These are phyloP conservation scores for Fistulinella prunicolor DNA, from an alignment of 768 basidiomycete genomes.

Conservation along the genomic window DNA sequence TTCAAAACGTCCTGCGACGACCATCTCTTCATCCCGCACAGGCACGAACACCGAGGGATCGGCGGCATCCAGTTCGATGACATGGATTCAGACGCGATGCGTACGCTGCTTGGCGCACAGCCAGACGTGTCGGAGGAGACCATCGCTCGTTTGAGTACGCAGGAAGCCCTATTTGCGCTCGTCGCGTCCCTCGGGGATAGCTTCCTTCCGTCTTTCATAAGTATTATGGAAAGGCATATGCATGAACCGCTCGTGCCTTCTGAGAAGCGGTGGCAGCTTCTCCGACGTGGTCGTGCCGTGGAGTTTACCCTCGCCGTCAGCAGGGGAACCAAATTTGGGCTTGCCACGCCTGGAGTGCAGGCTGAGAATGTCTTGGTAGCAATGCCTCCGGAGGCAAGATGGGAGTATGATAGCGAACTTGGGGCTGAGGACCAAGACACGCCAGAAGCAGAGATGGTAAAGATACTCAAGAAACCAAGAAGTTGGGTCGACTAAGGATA, in stretches of 20 bases:
- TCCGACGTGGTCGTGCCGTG: conserved; percentile 50
- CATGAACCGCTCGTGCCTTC: conserved; percentile 22
- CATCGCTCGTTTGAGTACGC: conserved; percentile 16
- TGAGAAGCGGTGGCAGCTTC: conserved; percentile 49
- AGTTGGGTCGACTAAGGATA: conserved; percentile 10
- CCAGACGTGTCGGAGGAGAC: neutral
- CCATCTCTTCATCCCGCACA: conserved; percentile 53
- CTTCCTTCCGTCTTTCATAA: conserved; percentile 48
- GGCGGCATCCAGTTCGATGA: conserved; percentile 62
- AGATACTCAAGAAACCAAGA: conserved; percentile 39
- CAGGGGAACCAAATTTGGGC: conserved; percentile 65
- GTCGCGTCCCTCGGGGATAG: conserved; percentile 40
- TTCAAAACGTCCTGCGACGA: conserved; percentile 55
- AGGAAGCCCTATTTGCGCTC: conserved; percentile 44
- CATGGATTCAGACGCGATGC: conserved; percentile 33
- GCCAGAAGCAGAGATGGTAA: conserved; percentile 49
- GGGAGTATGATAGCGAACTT: conserved; percentile 65
- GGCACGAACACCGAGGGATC: conserved; percentile 49
- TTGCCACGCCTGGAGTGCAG: conserved; percentile 55
- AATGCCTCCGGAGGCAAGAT: conserved; percentile 61
- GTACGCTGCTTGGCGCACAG: conserved; percentile 19
- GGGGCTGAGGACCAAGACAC: conserved; percentile 43
- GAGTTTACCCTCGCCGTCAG: conserved; percentile 69
- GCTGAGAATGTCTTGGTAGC: conserved; percentile 67
- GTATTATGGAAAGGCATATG: conserved; percentile 40